Conservation (phyloP, 228 moss, liverwort and hornwort species). For the Sphagnum magellanicum region DNA sequence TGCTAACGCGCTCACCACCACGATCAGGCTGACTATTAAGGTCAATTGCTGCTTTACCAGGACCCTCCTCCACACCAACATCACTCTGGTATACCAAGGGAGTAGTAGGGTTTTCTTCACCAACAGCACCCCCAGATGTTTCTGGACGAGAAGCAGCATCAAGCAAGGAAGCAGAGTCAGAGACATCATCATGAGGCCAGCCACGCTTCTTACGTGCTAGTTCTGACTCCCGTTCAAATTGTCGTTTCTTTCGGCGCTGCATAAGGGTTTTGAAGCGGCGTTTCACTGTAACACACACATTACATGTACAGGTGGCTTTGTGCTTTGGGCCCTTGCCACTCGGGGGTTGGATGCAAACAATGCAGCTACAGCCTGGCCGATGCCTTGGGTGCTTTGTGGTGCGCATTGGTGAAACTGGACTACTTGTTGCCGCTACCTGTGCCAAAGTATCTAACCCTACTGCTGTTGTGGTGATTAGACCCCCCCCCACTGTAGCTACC, state of each 20-base stretch:
- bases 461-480: slow-evolving; percentile 34
- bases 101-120: slow-evolving; percentile 40
- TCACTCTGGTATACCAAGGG: slow-evolving; percentile 28
- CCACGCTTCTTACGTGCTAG: slow-evolving; percentile 72
- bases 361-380: slow-evolving; percentile 94
- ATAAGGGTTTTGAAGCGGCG: slow-evolving; percentile 92
- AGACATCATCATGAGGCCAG: slow-evolving; percentile 62
- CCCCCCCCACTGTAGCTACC: slow-evolving; percentile 34
- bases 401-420: slow-evolving; percentile 69
- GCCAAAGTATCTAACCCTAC: slow-evolving; percentile 89
- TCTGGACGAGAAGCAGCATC: slow-evolving; percentile 56
- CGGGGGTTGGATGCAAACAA: slow-evolving; percentile 98
- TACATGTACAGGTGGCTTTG: slow-evolving; percentile 92
- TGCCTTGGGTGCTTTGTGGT: slow-evolving; percentile 98
- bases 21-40: slow-evolving; percentile 95
- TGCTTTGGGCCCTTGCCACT: slow-evolving; percentile 99
- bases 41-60: slow-evolving; percentile 67
- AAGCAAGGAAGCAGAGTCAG: slow-evolving; percentile 48
- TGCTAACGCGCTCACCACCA: slow-evolving; percentile 93
- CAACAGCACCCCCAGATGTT: slow-evolving; percentile 41
- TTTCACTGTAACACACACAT: slow-evolving; percentile 98
- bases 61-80: slow-evolving; percentile 37
- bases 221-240: slow-evolving; percentile 86
- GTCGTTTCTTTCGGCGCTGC: slow-evolving; percentile 96
- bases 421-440: slow-evolving; percentile 73